A percentile compares a stretch with the other conserved stretches of the same genome.
Evolutionary conservation across 2,329 filamentous ascomycete genomes (phyloP).

Genomic region (Grosmannia penicillata): DNA sequence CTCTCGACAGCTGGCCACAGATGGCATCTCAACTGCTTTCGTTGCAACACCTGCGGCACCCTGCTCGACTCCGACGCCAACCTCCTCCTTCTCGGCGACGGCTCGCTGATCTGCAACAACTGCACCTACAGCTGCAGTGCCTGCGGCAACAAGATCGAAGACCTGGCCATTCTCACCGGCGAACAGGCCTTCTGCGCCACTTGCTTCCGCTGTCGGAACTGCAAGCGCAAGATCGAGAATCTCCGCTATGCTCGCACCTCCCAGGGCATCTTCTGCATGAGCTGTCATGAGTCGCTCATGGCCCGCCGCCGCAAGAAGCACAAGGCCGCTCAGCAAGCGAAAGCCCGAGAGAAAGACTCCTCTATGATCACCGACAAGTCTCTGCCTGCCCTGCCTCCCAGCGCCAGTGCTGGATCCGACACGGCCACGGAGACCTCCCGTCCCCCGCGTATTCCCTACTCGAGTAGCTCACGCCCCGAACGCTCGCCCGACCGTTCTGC

Average conservation of each 20-base stretch:
- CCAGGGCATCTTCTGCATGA: conserved; percentile 99
- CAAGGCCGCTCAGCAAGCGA: conserved; percentile 48
- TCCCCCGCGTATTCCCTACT: conserved; percentile 38
- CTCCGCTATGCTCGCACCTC: conserved; percentile 93
- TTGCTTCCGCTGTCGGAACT: conserved; percentile 94
- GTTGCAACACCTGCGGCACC: conserved; percentile 89
- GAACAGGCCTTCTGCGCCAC: conserved; percentile 96
- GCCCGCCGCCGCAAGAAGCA: conserved; percentile 78
- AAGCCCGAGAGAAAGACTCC: conserved; percentile 46
- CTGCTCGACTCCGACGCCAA: conserved; percentile 97
- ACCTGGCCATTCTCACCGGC: conserved; percentile 89
- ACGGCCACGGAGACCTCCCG: conserved; percentile 56
- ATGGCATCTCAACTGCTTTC: conserved; percentile 99
- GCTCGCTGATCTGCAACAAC: conserved; percentile 96
- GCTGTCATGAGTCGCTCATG: conserved; percentile 94
- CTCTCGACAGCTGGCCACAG: conserved; percentile 61
- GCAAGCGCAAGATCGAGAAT: conserved; percentile 98
- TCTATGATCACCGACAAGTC: conserved; percentile 77
- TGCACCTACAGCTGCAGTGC: conserved; percentile 98
- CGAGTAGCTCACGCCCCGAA: conserved; percentile 34
- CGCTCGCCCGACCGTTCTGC: conserved; percentile 37
- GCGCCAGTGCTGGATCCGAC: conserved; percentile 48
- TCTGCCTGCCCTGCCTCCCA: conserved; percentile 76
- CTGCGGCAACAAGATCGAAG: conserved; percentile 95
- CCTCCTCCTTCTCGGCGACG: conserved; percentile 89